phyloP scores from a whole-genome alignment of 306 rosid genomes.

The Biancaea sappan region DNA sequence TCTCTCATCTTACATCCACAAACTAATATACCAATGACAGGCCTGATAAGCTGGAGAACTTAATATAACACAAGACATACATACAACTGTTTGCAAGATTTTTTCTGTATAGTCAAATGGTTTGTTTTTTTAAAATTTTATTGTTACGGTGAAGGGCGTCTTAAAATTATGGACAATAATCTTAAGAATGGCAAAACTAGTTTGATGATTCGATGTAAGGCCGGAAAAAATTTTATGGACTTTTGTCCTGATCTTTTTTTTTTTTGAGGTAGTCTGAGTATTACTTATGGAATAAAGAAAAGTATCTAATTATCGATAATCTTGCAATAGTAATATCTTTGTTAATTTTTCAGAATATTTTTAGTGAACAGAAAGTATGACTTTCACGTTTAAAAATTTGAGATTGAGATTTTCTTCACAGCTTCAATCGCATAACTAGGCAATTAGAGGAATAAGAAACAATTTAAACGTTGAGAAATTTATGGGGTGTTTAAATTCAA shows the following conservation, averaged over 20 bases:
- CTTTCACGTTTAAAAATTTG: neutral
- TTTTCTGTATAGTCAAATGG: constrained; percentile 42
- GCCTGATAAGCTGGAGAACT: too few relatives aligned
- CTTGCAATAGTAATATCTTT: constrained; percentile 4
- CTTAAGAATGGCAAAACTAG: neutral
- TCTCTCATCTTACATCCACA: constrained; percentile 73
- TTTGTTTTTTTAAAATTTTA: constrained; percentile 33
- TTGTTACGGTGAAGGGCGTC: neutral
- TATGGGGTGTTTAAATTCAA: neutral
- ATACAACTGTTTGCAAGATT: constrained; percentile 38
- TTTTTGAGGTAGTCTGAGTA: too few relatives aligned
- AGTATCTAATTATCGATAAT: constrained; percentile 31
- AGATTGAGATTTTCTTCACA: neutral
- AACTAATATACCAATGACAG: constrained; percentile 47
- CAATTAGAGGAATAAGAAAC: neutral
- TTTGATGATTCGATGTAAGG: constrained; percentile 53
- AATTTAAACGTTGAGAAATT: neutral
- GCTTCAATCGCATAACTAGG: neutral
- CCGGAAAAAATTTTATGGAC: constrained; percentile 46
- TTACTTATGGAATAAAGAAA: constrained; percentile 52
- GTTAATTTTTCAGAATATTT: neutral
- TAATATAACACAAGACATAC: constrained; percentile 27
- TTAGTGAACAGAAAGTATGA: neutral
- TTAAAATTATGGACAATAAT: neutral
- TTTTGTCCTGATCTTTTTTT: too few relatives aligned